phyloP scores from a whole-genome alignment of 2,329 filamentous ascomycete species.

The Ramularia endophylla region DNA sequence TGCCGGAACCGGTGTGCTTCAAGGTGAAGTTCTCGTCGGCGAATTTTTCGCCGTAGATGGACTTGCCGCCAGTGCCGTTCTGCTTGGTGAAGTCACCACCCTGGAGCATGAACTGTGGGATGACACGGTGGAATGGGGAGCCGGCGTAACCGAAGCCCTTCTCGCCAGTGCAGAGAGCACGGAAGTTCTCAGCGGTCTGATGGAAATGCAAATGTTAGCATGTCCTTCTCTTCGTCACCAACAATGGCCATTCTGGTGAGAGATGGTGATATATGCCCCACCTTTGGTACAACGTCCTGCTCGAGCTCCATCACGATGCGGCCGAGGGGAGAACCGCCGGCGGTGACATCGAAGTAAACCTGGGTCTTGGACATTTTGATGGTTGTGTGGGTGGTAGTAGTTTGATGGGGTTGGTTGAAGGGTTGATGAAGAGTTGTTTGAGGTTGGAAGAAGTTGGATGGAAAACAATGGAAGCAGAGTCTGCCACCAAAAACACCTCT shows the following conservation, averaged over 20 bases:
- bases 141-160: conserved; percentile 79
- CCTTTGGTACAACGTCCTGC: conserved; percentile 74
- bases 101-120: conserved; percentile 99
- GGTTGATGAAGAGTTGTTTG: too few species aligned
- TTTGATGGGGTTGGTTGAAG: too few species aligned
- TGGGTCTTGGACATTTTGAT: too few species aligned
- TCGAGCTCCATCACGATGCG: conserved; percentile 87
- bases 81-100: conserved; percentile 95
- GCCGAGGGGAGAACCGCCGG: conserved; percentile 50
- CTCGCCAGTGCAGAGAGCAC: conserved; percentile 88
- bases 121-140: conserved; percentile 90
- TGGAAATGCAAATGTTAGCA: too few species aligned
- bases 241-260: too few species aligned
- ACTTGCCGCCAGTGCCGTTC: conserved; percentile 93
- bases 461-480: too few species aligned
- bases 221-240: too few species aligned
- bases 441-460: too few species aligned
- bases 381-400: too few species aligned
- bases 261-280: too few species aligned
- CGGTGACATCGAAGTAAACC: too few species aligned
- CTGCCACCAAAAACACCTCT: too few species aligned
- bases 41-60: conserved; percentile 96
- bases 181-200: conserved; percentile 89
- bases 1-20: conserved; percentile 87
- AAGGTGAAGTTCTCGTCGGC: conserved; percentile 92